Conservation (phyloP, 1,284 basidiomycete species). For the Ganoderma resinaceum region DNA sequence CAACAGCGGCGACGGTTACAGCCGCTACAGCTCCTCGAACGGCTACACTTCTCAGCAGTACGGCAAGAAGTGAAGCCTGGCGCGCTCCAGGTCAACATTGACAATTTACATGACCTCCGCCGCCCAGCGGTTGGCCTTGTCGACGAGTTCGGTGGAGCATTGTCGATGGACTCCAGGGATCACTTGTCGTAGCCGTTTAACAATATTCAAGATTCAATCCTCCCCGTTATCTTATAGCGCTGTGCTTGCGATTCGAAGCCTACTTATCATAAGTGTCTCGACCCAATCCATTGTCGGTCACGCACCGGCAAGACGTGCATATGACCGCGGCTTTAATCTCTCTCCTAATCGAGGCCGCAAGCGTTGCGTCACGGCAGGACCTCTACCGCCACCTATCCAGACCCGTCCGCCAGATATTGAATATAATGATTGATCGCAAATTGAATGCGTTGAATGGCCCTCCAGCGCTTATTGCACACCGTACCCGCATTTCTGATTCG, state of each 20-base stretch:
- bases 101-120: neutral
- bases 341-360: neutral
- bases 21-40: constrained; percentile 6
- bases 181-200: neutral
- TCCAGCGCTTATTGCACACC: neutral
- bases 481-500: neutral
- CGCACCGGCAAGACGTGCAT: neutral
- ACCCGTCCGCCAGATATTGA: neutral
- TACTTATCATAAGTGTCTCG: neutral
- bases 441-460: neutral
- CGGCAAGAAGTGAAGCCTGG: neutral
- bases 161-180: neutral
- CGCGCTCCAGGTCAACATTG: neutral
- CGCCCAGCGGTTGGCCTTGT: neutral
- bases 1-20: constrained; percentile 12
- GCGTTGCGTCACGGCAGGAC: neutral
- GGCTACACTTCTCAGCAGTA: neutral
- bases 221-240: neutral
- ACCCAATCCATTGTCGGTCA: neutral
- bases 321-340: neutral
- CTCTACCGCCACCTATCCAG: neutral
- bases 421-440: no score
- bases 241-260: neutral
- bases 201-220: neutral
- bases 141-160: neutral